Base-by-base conservation (phyloP, 768 basidiomycete species). In the Mycena haematopus region DNA sequence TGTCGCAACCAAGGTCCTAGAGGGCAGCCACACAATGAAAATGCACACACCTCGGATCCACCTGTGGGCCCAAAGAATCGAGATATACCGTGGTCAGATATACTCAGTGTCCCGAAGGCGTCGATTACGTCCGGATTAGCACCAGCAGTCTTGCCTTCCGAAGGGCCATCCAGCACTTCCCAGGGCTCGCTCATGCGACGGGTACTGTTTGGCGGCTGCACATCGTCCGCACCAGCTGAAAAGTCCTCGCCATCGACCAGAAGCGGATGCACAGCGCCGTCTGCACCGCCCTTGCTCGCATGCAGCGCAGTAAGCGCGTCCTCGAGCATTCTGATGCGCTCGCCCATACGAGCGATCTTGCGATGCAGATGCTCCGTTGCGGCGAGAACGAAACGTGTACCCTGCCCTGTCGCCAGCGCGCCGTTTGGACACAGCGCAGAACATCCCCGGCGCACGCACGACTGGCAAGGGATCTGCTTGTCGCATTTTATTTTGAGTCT, bases 401-500 rank as follows among this genome's bases (percentile, higher is more conserved):
- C 89, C 74, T 91, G 87, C 14, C 90, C 90, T n/a, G 90, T 91
- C 0, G 89, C 84, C n/a, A 91, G 77, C 80, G 65, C 56, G 84
- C 89, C 90, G 69, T 90, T 90, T 6, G 90, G 90, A 74, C 90
- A 91, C 22, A 91, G 70, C 2, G 87, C 81, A 35, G 84, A 84
- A 70, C 90, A 91, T 27, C 89, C 88, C 68, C 90, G 76, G 67
- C 89, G 76, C 84, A 89, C 67, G 72, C 90, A 91, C 0, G 89
- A 89, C 71, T 90, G 87, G 71, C 90, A 91, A 11, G 90, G 90
- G 56, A 91, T 88, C 66, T 88, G 83, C 78, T 91, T 91, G 83
- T 91, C 88, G 78, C 90, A 92, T 71, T 90, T 90, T 73, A 92
- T 90, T 81, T 91, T 88, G 68, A 92, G 79, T 68, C 90, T 84